A percentile compares a stretch with the other conserved stretches of the same genome.
phyloP scores from a whole-genome alignment of 2,329 filamentous ascomycete genomes.

The Pyrenophora seminiperda region DNA sequence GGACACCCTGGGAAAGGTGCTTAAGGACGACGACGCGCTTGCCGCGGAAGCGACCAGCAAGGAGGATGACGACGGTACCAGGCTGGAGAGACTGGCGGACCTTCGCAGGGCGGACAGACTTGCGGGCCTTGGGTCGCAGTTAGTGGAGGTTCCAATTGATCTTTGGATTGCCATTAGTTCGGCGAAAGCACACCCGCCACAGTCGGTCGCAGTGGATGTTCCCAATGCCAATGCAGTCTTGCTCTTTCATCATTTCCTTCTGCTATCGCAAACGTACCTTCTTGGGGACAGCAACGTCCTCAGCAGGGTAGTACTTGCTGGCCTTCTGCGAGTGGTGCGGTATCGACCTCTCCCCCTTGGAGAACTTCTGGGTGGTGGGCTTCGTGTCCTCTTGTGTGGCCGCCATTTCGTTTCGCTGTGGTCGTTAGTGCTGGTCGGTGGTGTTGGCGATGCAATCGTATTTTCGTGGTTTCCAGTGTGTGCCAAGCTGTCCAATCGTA shows the following conservation, averaged over 20 bases:
- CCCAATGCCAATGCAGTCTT: conserved; percentile 13
- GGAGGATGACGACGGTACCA: conserved; percentile 96
- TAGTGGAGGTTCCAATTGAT: conserved; percentile 30
- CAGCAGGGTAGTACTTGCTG: conserved; percentile 98
- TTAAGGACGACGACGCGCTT: conserved; percentile 99
- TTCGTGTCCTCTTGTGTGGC: conserved; percentile 43
- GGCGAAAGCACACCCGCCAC: conserved; percentile 9
- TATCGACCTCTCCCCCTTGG: conserved; percentile 92
- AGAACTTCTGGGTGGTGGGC: conserved; percentile 84
- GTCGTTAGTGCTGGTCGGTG: conserved; percentile 36
- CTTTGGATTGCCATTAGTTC: neutral
- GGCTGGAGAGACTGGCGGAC: conserved; percentile 88
- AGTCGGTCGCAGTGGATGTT: conserved; percentile 6
- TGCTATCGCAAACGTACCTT: conserved; percentile 73
- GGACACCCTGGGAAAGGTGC: conserved; percentile 94
- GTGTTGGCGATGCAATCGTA: conserved; percentile 19
- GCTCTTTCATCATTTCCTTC: conserved; percentile 24
- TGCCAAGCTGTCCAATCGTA: conserved; percentile 20
- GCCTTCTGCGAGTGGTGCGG: conserved; percentile 88
- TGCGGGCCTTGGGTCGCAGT: conserved; percentile 74
- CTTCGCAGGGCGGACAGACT: conserved; percentile 85
- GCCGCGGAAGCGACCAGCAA: conserved; percentile 98
- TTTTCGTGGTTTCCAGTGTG: conserved; percentile 21
- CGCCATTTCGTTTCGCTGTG: conserved; percentile 70
- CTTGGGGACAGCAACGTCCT: conserved; percentile 86